Evolutionary conservation across 1,284 basidiomycete genomes (phyloP), one percentile per base, ranked within the genome.

Genomic region (Chondrostereum purpureum): DNA sequence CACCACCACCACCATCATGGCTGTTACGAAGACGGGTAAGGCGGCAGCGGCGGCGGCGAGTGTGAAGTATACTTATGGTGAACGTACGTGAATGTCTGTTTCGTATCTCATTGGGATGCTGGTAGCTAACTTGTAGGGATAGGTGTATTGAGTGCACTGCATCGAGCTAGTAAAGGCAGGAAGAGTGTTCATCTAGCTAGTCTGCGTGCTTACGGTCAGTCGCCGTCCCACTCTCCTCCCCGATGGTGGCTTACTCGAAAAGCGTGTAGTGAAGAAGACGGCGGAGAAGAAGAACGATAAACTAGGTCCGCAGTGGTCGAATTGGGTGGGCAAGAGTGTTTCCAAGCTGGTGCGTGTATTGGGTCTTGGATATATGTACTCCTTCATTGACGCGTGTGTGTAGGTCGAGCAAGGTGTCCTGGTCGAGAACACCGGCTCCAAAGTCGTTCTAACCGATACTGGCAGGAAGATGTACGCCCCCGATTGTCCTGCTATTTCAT

Each of bases 301-400:
- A 43, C 60, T 77, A 13, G 74, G 75, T 3, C 71, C 70, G 3
- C 62, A 69, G 37, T 77, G 75, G 74, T 58, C 64, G n/a, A 66
- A 58, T 18, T 74, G 69, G 66, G 68, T 78, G 14, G 54, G 59
- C n/a, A 70, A 68, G 48, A 66, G 73, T n/a, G 61, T 77, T 4
- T 60, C 68, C 17, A 69, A 65, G 50, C 61, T 78, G 41, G 76
- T 76, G 39, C 14, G 69, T 58, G 4, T 6, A 33, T 39, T n/a
- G n/a, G n/a, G n/a, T n/a, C n/a, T n/a, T n/a, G n/a, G n/a, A n/a
- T n/a, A n/a, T n/a, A n/a, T n/a, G n/a, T n/a, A n/a, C n/a, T n/a
- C n/a, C n/a, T n/a, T n/a, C n/a, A n/a, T n/a, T n/a, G n/a, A n/a
- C n/a, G n/a, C n/a, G n/a, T n/a, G n/a, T n/a, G n/a, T n/a, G n/a